Conservation (phyloP, 2,329 filamentous ascomycete species). For the Talaromyces sp. region DNA sequence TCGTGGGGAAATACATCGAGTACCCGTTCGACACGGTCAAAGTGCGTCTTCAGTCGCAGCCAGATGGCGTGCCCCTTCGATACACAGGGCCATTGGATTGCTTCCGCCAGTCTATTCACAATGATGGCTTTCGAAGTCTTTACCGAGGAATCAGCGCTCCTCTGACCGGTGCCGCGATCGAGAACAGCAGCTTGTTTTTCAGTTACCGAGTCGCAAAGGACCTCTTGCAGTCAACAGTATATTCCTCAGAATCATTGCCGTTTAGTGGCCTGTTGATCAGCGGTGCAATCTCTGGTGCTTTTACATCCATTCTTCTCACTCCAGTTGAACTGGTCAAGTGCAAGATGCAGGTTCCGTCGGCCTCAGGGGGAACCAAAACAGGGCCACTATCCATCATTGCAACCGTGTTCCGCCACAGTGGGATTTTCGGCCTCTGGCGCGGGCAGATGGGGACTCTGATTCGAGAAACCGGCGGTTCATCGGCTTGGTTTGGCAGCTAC, state of each 20-base stretch:
- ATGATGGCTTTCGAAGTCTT: slow-evolving; percentile 74
- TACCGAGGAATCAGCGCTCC: slow-evolving; percentile 94
- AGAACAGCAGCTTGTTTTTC: slow-evolving; percentile 89
- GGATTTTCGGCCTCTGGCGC: slow-evolving; percentile 85
- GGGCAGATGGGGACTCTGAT: slow-evolving; percentile 92
- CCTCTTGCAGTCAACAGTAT: slow-evolving; percentile 61
- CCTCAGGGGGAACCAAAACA: slow-evolving; percentile 38
- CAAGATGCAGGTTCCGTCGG: slow-evolving; percentile 79
- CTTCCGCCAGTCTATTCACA: slow-evolving; percentile 77
- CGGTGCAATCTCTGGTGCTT: slow-evolving; percentile 79
- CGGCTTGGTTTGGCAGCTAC: slow-evolving; percentile 92
- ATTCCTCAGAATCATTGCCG: slow-evolving; percentile 58
- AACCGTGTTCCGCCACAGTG: slow-evolving; percentile 77
- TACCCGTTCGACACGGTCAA: slow-evolving; percentile 99
- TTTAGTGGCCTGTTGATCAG: slow-evolving; percentile 72
- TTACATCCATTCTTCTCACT: slow-evolving; percentile 86
- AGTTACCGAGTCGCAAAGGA: slow-evolving; percentile 69
- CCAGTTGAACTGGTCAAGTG: slow-evolving; percentile 97
- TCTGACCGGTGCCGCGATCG: slow-evolving; percentile 81
- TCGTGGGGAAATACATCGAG: slow-evolving; percentile 92
- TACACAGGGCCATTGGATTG: slow-evolving; percentile 90
- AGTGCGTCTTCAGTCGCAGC: slow-evolving; percentile 94
- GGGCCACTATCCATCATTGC: slow-evolving; percentile 67
- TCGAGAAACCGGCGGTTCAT: slow-evolving; percentile 85
- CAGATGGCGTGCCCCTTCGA: slow-evolving; percentile 71